A percentile compares a stretch with the other conserved stretches of the same genome.
These are phyloP conservation scores for Botrytis deweyae DNA, from an alignment of 2,329 filamentous ascomycete genomes.

Conservation along the genomic window DNA sequence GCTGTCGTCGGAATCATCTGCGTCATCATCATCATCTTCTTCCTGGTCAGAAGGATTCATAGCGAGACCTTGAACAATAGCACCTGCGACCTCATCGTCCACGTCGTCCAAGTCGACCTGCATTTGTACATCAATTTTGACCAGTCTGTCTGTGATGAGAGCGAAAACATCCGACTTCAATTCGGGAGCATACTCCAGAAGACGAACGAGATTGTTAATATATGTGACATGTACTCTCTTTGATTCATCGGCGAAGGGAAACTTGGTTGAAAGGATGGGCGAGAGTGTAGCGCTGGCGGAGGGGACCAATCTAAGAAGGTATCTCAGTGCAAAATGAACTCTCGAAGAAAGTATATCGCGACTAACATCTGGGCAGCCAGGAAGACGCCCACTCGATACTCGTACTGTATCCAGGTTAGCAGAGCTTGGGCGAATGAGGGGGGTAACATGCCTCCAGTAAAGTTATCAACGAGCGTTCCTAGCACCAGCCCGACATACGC, in stretches of 20 bases:
- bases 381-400: slow-evolving; percentile 38
- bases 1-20: slow-evolving; percentile 54
- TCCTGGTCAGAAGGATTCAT: slow-evolving; percentile 46
- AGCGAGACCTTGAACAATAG: slow-evolving; percentile 59
- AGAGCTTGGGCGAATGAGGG: slow-evolving; percentile 37
- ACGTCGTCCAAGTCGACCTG: slow-evolving; percentile 90
- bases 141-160: slow-evolving; percentile 78
- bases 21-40: slow-evolving; percentile 53
- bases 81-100: slow-evolving; percentile 81
- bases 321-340: slow-evolving; percentile 72
- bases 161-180: slow-evolving; percentile 78
- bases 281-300: slow-evolving; percentile 71
- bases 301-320: slow-evolving; percentile 78
- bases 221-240: slow-evolving; percentile 83
- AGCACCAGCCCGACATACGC: slow-evolving; percentile 73
- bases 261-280: slow-evolving; percentile 64
- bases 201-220: slow-evolving; percentile 75
- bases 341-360: slow-evolving; percentile 64
- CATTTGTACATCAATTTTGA: slow-evolving; percentile 94
- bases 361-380: slow-evolving; percentile 58
- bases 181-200: slow-evolving; percentile 75
- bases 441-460: slow-evolving; percentile 53
- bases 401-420: slow-evolving; percentile 44
- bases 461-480: slow-evolving; percentile 76
- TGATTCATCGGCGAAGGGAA: slow-evolving; percentile 75